Evolutionary conservation across 2,329 filamentous ascomycete genomes (phyloP), one percentile per base, ranked within the genome.

Genomic region (Paecilomyces niveus): DNA sequence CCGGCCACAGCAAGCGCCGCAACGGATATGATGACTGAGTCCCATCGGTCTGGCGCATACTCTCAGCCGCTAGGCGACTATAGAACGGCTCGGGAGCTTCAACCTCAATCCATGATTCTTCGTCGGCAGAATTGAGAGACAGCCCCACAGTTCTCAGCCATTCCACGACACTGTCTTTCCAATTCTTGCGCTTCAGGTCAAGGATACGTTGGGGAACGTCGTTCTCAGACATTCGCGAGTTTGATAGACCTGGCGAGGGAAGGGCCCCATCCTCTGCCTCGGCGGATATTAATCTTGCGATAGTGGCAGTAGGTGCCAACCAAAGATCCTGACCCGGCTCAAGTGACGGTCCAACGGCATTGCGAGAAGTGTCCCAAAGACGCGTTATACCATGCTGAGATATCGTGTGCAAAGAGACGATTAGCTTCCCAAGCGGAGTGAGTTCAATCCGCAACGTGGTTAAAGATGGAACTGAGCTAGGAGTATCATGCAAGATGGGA

Each of bases 1-100:
- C 72, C 21, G 77, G 77, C 77, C 77, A 80, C 55, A 77, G 65
- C 56, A 78, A 72, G 24, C 74, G 72, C 62, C 74, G 76, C 60
- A 75, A 66, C 26, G 70, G 68, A 58, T 72, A 64, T 18, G 64
- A 60, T 13, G 69, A 65, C 51, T 65, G 66, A 56, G 58, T 61
- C 58, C 68, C 67, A 53, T 68, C 66, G 57, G 58, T 66, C 50
- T 68, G 62, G 35, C 69, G 63, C 61, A 64, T 64, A 49, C 64
- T 63, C 55, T 73, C 73, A 24, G 72, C 71, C 35, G 72, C 70
- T 52, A 74, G 60, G 57, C 68, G 68, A 55, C 71, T 67, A 59
- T 73, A 75, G 54, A 75, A 74, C 18, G 73, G 71, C 32, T 75
- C 72, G 65, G 70, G 72, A 18, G 76, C 70, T 62, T 77, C 75